phyloP scores from a whole-genome alignment of 176 grass and related monocot species.

The Miscanthus lutarioriparius region DNA sequence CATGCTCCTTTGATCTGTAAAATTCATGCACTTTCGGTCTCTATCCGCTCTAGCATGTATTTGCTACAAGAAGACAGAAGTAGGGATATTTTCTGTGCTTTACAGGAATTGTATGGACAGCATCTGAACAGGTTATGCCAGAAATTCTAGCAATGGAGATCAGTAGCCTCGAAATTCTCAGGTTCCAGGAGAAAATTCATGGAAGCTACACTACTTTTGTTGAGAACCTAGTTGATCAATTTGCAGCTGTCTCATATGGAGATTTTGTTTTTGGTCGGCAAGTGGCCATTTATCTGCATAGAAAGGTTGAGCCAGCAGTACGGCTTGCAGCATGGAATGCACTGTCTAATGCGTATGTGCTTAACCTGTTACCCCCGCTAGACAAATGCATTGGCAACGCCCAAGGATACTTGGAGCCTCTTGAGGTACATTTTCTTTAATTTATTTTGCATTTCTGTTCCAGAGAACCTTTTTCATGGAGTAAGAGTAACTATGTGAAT shows the following conservation, averaged over 20 bases:
- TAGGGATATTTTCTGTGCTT: conserved; percentile 66
- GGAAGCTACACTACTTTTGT: conserved; percentile 89
- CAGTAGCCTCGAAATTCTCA: conserved; percentile 51
- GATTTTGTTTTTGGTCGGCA: conserved; percentile 81
- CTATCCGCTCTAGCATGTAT: conserved; percentile 61
- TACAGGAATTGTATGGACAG: conserved; percentile 84
- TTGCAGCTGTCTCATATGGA: conserved; percentile 81
- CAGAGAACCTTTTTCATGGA: neutral
- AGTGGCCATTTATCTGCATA: conserved; percentile 85
- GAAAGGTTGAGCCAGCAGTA: conserved; percentile 55
- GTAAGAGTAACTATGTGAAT: neutral
- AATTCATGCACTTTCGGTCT: conserved; percentile 81
- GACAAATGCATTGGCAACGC: conserved; percentile 67
- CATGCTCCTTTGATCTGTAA: conserved; percentile 83
- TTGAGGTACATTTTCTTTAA: conserved; percentile 63
- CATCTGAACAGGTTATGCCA: conserved; percentile 41
- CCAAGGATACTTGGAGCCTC: conserved; percentile 80
- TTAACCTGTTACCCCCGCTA: conserved; percentile 79
- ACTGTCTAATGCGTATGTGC: conserved; percentile 62
- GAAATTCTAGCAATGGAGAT: conserved; percentile 24
- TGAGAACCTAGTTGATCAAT: conserved; percentile 78
- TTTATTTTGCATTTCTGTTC: conserved; percentile 29
- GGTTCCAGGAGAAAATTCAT: conserved; percentile 80
- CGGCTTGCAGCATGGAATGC: conserved; percentile 77
- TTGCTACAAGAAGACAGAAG: conserved; percentile 80